Conservation (phyloP, 768 basidiomycete genomes). For the Leucocoprinus leucothites region DNA sequence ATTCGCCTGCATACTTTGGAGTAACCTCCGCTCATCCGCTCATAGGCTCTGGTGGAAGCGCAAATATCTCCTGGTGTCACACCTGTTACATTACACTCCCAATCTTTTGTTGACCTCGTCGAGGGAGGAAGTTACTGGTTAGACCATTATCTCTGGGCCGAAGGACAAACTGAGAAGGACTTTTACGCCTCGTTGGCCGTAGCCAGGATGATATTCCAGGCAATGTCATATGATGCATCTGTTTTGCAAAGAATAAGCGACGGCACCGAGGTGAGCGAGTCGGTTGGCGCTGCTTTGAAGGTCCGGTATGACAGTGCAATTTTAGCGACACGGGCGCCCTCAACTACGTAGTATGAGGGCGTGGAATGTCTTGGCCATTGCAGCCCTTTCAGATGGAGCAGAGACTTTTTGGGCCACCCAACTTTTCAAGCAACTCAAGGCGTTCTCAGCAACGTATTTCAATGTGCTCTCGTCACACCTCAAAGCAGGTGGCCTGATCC, state of each 20-base stretch:
- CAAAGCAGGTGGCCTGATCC: constrained; percentile 30
- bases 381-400: constrained; percentile 42
- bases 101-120: constrained; percentile 27
- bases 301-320: constrained; percentile 4
- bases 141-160: constrained; percentile 44
- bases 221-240: constrained; percentile 39
- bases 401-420: constrained; percentile 30
- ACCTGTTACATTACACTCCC: background rate
- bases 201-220: constrained; percentile 50
- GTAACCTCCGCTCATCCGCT: background rate
- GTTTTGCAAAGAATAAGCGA: constrained; percentile 37
- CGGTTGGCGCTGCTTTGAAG: background rate
- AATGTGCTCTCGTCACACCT: constrained; percentile 39
- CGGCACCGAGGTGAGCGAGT: constrained; percentile 30
- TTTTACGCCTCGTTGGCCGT: constrained; percentile 49
- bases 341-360: constrained; percentile 40
- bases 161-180: constrained; percentile 46
- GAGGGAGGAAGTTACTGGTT: constrained; percentile 54
- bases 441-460: constrained; percentile 48
- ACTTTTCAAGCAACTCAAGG: constrained; percentile 47
- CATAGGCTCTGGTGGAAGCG: constrained; percentile 9
- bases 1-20: constrained; percentile 1
- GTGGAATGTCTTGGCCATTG: constrained; percentile 65
- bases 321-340: background rate
- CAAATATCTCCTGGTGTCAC: constrained; percentile 18